Evolutionary conservation across 1,284 basidiomycete species (phyloP).

Genomic region (Athelia sp.): DNA sequence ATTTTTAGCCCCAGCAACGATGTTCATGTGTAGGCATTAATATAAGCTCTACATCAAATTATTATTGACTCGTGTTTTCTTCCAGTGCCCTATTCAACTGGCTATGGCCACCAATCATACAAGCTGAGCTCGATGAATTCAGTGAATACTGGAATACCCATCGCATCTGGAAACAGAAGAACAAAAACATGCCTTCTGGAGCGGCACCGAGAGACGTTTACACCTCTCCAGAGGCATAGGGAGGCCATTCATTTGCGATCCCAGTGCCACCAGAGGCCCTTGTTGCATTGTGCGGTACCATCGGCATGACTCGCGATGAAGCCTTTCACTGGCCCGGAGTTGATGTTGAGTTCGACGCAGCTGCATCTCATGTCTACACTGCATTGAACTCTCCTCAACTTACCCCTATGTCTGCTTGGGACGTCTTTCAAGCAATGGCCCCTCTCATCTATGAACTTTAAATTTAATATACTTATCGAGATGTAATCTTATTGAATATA

Average conservation of each 20-base stretch:
- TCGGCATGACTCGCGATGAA: constrained; percentile 13
- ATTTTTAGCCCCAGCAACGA: constrained; percentile 14
- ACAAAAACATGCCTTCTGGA: constrained; percentile 19
- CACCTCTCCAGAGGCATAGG: constrained; percentile 9
- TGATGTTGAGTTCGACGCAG: constrained; percentile 12
- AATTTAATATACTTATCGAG: too few relatives aligned
- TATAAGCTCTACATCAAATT: not conserved
- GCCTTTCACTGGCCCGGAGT: constrained; percentile 21
- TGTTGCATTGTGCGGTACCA: constrained; percentile 9
- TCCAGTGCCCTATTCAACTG: constrained; percentile 16
- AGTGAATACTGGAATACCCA: constrained; percentile 22
- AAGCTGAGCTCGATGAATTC: constrained; percentile 17
- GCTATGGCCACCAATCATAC: constrained; percentile 21
- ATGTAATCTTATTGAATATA: too few relatives aligned
- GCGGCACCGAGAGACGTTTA: constrained; percentile 16
- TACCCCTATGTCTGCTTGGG: not conserved
- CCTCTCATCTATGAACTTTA: too few relatives aligned
- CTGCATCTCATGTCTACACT: constrained; percentile 11
- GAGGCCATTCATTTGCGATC: constrained; percentile 10
- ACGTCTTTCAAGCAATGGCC: not conserved
- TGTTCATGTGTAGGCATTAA: constrained; percentile 14
- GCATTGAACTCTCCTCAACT: not conserved
- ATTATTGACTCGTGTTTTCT: not conserved
- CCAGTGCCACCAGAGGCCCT: constrained; percentile 14
- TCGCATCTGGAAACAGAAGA: constrained; percentile 11